phyloP scores from a whole-genome alignment of 306 rosid genomes.

The Acacia melanoxylon region DNA sequence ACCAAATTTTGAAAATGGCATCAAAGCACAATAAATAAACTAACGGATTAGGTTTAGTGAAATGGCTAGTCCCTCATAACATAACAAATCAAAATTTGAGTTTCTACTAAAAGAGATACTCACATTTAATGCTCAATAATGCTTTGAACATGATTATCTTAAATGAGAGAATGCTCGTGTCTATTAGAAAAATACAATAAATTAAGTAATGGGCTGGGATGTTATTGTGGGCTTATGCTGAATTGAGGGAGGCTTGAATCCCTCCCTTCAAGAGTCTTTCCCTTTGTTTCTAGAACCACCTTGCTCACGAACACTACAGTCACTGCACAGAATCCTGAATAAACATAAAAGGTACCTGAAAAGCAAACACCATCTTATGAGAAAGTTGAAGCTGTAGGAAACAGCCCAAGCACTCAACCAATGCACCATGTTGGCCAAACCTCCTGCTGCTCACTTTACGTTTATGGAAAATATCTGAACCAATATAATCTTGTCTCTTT shows the following conservation, averaged over 20 bases:
- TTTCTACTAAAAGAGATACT: fast-evolving
- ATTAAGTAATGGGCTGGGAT: too few relatives aligned
- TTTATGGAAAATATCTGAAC: conserved; percentile 8
- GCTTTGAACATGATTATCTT: too few relatives aligned
- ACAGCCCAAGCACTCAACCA: conserved; percentile 4
- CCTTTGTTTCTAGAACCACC: background rate
- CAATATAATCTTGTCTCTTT: background rate
- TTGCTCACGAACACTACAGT: background rate
- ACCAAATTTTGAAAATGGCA: background rate
- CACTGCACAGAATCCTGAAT: conserved; percentile 2
- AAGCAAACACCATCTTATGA: background rate
- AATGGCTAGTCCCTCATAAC: too few relatives aligned
- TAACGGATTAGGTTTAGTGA: too few relatives aligned
- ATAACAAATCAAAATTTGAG: too few relatives aligned
- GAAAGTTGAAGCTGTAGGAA: conserved; percentile 7
- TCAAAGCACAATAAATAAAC: too few relatives aligned
- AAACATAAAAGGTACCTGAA: background rate
- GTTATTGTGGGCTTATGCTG: background rate
- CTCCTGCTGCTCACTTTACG: conserved; percentile 6
- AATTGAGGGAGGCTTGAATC: background rate
- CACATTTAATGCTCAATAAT: too few relatives aligned
- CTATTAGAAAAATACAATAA: too few relatives aligned
- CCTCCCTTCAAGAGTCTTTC: background rate
- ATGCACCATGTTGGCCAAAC: conserved; percentile 3
- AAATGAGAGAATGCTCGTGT: too few relatives aligned